These are phyloP conservation scores for Cryptosporidium muris DNA, from an alignment of 169 alveolate species.

Conservation along the genomic window DNA sequence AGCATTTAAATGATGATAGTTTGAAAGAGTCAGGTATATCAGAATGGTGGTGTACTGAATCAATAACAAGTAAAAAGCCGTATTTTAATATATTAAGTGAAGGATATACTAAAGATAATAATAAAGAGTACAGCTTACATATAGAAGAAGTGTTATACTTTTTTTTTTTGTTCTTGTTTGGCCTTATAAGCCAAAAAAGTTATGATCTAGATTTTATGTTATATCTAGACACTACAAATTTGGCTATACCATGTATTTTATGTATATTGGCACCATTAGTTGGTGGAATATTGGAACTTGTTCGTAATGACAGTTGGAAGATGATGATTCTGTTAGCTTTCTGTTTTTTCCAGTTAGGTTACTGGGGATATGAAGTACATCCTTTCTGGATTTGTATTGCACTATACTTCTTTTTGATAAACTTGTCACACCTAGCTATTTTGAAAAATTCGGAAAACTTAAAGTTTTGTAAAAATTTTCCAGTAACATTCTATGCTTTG, in stretches of 20 bases:
- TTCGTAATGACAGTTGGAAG: not conserved
- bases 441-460: too few species aligned
- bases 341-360: too few species aligned
- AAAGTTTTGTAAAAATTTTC: too few species aligned
- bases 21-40: not conserved
- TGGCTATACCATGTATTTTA: not conserved
- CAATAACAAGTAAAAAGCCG: not conserved
- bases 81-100: not conserved
- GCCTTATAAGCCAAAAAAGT: slow-evolving; percentile 18
- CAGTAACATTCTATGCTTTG: too few species aligned
- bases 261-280: slow-evolving; percentile 44
- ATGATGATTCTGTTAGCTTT: too few species aligned
- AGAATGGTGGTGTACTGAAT: not conserved
- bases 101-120: too few species aligned
- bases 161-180: slow-evolving; percentile 36
- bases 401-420: too few species aligned
- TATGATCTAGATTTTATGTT: slow-evolving; percentile 25
- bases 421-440: too few species aligned
- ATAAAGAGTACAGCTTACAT: not conserved
- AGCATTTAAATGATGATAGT: not conserved
- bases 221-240: not conserved
- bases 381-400: too few species aligned
- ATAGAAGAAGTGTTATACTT: not conserved
- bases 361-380: too few species aligned
- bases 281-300: slow-evolving; percentile 36